Percentiles rank a stretch among this genome's conserved stretches.
phyloP scores from a whole-genome alignment of 2,329 filamentous ascomycete genomes.

The Hymenotorrendiella dingleyae region DNA sequence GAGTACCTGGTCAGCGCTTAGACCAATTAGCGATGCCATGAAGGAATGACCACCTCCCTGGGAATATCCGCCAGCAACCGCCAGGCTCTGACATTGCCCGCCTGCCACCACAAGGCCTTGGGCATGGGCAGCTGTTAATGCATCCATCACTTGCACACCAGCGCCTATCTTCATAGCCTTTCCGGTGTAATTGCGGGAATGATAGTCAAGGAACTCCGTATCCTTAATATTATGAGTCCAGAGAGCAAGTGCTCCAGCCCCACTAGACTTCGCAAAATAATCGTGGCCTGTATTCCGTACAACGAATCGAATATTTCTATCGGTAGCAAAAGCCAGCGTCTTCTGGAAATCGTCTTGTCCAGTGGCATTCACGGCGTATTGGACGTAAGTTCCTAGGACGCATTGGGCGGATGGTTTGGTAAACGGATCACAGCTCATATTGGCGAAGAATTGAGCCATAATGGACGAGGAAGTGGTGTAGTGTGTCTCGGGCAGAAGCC shows the following conservation, averaged over 20 bases:
- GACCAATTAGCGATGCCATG: conserved; percentile 37
- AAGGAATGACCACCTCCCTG: conserved; percentile 41
- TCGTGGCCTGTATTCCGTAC: conserved; percentile 55
- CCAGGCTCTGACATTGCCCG: conserved; percentile 51
- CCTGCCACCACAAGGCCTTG: conserved; percentile 42
- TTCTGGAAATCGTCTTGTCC: conserved; percentile 22
- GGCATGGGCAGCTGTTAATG: conserved; percentile 35
- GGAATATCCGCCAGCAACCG: conserved; percentile 52
- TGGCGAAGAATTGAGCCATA: conserved; percentile 38
- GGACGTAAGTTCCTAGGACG: conserved; percentile 33
- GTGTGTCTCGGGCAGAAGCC: conserved; percentile 10
- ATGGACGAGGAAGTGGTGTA: conserved; percentile 35
- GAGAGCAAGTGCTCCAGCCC: conserved; percentile 49
- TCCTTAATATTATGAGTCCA: conserved; percentile 52
- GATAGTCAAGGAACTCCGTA: conserved; percentile 36
- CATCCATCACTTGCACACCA: conserved; percentile 45
- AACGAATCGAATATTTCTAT: conserved; percentile 37
- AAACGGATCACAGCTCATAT: conserved; percentile 31
- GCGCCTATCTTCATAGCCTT: conserved; percentile 48
- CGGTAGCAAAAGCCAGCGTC: conserved; percentile 33
- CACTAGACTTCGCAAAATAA: conserved; percentile 52
- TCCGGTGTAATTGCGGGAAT: conserved; percentile 40
- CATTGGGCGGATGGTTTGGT: conserved; percentile 34
- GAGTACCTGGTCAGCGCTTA: conserved; percentile 54
- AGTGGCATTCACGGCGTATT: conserved; percentile 27